Evolutionary conservation across 2,329 filamentous ascomycete genomes (phyloP).

Genomic region (Clarireedia hainanense): DNA sequence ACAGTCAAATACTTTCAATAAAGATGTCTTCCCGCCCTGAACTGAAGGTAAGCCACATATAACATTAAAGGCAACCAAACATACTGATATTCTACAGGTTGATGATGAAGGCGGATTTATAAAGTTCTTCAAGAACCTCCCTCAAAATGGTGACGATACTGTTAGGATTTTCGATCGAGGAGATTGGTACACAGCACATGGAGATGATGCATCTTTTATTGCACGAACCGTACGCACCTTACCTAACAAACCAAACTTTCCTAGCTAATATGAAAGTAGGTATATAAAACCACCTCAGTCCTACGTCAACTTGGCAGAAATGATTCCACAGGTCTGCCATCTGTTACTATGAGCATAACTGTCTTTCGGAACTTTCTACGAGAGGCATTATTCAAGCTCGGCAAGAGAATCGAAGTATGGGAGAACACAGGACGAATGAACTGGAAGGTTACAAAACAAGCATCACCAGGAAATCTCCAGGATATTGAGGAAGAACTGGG

Average conservation of each 20-base stretch:
- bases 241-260: not conserved
- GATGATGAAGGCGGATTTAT: slow-evolving; percentile 98
- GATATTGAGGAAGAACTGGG: slow-evolving; percentile 95
- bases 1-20: not conserved
- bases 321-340: slow-evolving; percentile 77
- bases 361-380: slow-evolving; percentile 94
- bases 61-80: not conserved
- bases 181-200: slow-evolving; percentile 94
- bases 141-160: slow-evolving; percentile 61
- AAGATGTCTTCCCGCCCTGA: slow-evolving; percentile 66
- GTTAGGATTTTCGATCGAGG: slow-evolving; percentile 89
- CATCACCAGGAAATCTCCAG: slow-evolving; percentile 92
- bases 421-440: slow-evolving; percentile 71
- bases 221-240: slow-evolving; percentile 55
- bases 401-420: slow-evolving; percentile 89
- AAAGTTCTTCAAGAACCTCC: slow-evolving; percentile 86
- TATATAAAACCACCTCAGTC: slow-evolving; percentile 97
- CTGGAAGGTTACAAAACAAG: slow-evolving; percentile 88
- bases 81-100: slow-evolving; percentile 46
- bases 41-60: slow-evolving; percentile 47
- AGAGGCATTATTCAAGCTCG: slow-evolving; percentile 84
- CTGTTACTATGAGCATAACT: slow-evolving; percentile 90
- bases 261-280: slow-evolving; percentile 36
- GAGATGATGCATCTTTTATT: slow-evolving; percentile 76
- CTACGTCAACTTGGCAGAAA: slow-evolving; percentile 80